Evolutionary conservation across 176 grass and related monocot genomes (phyloP).

Genomic region (Avena insularis): DNA sequence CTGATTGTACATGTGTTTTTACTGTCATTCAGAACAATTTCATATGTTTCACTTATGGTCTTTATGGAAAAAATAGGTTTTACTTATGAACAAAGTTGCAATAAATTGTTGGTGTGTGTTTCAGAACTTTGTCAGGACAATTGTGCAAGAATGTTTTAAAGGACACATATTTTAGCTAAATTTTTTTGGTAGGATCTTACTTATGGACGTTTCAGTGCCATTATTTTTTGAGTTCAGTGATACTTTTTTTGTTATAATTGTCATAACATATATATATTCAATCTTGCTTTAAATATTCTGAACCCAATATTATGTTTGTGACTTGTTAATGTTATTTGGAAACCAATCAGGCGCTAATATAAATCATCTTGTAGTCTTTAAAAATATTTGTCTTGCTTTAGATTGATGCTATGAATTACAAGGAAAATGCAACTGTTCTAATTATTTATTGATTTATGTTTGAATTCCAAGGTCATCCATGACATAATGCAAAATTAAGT

Average conservation of each 20-base stretch:
- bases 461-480: constrained; percentile 31
- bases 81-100: constrained; percentile 4
- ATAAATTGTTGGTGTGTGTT: constrained; percentile 7
- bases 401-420: background rate
- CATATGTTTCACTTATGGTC: background rate
- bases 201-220: background rate
- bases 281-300: constrained; percentile 28
- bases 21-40: constrained; percentile 12
- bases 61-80: background rate
- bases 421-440: background rate
- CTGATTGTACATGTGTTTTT: constrained; percentile 16
- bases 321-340: background rate
- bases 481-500: constrained; percentile 32
- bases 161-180: constrained; percentile 22
- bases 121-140: background rate
- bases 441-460: constrained; percentile 2
- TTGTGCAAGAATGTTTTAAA: background rate
- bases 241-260: background rate
- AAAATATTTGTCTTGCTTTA: background rate
- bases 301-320: background rate
- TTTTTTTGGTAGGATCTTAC: constrained; percentile 2
- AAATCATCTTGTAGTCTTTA: constrained; percentile 19
- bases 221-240: background rate
- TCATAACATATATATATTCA: background rate
- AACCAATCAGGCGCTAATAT: too few relatives aligned